Evolutionary conservation across 495 filamentous ascomycete genomes (phyloP), one percentile per base, ranked within the genome.

Genomic region (Zalerion maritima): DNA sequence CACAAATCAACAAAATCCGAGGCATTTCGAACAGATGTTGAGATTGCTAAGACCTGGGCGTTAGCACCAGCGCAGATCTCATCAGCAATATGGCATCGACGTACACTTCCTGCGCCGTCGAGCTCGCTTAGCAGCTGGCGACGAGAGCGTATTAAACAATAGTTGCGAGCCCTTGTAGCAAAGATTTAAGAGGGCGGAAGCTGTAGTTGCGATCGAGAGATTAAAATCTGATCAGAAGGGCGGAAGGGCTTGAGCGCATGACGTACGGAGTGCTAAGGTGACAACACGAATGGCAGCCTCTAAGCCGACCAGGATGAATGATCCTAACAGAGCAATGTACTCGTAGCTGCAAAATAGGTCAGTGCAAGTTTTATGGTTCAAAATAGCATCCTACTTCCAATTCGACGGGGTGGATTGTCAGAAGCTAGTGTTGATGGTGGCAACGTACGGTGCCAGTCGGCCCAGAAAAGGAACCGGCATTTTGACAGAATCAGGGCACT

Each of bases 1-100:
- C 91, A 94, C 6, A 97, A 66, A 43, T 94, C 91, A 15, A 81
- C 74, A 41, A 97, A 96, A 38, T 94, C 89, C 18, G 78, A 75
- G 8, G 87, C 81, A 40, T 81, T 60, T 37, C 67, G 58, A 36
- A 73, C 55, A 18, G 60, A 55, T 8, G 44, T 58, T 8, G 64
- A 68, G 28, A 68, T 50, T 26, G 58, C 67, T 71, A 18, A 12
- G 38, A 10, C 9, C 4, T 14, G 27, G 11, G 33, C 10, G 36
- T 46, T 37, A 50, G 49, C 35, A 2, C 30, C 16, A 14, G 3
- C 6, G 15, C 50, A 9, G 3, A 7, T 12, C 10, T 13, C 5
- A 27, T 27, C 25, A 6, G 31, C 14, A 44, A 37, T n/a, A 29
- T 37, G 15, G 34, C 36, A 24, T 33, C 32, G 23, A 50, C 59